Base-by-base conservation (phyloP, 2,329 filamentous ascomycete genomes). In the Pseudocercospora fijiensis region DNA sequence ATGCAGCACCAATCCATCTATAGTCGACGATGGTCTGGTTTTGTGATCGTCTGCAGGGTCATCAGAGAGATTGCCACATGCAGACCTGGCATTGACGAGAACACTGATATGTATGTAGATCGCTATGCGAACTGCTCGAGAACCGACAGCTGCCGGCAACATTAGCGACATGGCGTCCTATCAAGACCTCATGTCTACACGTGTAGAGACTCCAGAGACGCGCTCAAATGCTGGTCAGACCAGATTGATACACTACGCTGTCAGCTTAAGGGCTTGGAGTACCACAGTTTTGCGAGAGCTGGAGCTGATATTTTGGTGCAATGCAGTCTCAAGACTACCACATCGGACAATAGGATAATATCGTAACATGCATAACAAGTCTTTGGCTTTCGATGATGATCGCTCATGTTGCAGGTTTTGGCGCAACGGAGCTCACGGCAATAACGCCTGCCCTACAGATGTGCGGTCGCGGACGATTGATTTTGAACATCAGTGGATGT, bases 41-140 rank as follows among this genome's bases (percentile, higher is more conserved):
- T 37, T 28, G 28, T n/a, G 30, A 18, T 37, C 52, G n/a, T 13
- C 52, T 5, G 30, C 30, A n/a, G 53, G 27, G 28, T 11, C 53
- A 56, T 28, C 18, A 13, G 18, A 55, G 9, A 27, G 30, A 33
- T 11, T 56, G 28, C 28, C 24, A n/a, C 30, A 56, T 56, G 28
- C 53, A 56, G 27, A 56, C 16, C 28, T 33, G 26, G 27, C 52
- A 22, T 30, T 56, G 52, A 56, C n/a, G 28, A 26, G 18, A 22
- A 37, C 28, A 27, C 24, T 16, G 49, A 52, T 26, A n/a, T n/a
- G n/a, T n/a, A n/a, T n/a, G n/a, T n/a, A 27, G 49, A 53, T 53
- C 18, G 22, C 24, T 28, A 53, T 53, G 49, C 49, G 49, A 53
- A 53, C 49, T 53, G 49, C 24, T 53, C 16, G 49, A 53, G 7